Evolutionary conservation across 306 rosid genomes (phyloP), one percentile per base, ranked within the genome.

Genomic region (Prunus mume): DNA sequence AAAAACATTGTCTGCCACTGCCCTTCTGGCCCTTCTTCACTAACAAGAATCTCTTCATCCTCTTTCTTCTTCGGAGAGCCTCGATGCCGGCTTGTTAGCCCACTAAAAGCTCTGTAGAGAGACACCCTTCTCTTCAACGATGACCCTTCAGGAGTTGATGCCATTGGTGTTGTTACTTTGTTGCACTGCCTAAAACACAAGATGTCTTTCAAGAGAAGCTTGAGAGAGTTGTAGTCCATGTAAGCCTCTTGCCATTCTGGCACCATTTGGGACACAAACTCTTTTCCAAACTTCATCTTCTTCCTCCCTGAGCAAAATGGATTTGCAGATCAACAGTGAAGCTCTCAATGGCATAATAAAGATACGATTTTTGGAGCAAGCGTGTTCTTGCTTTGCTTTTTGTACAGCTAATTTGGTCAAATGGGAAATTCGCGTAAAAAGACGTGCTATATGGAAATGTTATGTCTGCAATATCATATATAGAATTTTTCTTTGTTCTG

Each of bases 161-260:
- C 86, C 85, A 56, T 75, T 76, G 82, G 24, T 5, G 83, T 15
- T 18, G 83, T 9, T 50, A 68, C 13, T 52, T 68, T 81, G 60
- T 68, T 83, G 68, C 9, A 15, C 61, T 81, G 72, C 12, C 14
- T 81, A 58, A 68, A 78, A 18, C 30, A 22, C 72, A 65, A 49
- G 32, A 90, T 68, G 9, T 78, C 78, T 77, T 83, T 85, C 72
- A 90, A 79, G 57, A 87, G 14, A 18, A 72, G 24, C 76, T 90
- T 90, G 67, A 92, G 88, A 45, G 68, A 9, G 43, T 63, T 81
- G 90, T 88, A 92, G 77, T 92, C 82, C 96, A 87, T 83, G 84
- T 90, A 92, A 15, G 92, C 90, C 70, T 83, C 89, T 75, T 83
- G 87, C 97, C 97, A 92, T 88, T 92, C 96, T 3, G 79, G 93